A percentile compares a stretch with the other conserved stretches of the same genome.
Conservation (phyloP, 208 protist species). For the Leishmania braziliensis region DNA sequence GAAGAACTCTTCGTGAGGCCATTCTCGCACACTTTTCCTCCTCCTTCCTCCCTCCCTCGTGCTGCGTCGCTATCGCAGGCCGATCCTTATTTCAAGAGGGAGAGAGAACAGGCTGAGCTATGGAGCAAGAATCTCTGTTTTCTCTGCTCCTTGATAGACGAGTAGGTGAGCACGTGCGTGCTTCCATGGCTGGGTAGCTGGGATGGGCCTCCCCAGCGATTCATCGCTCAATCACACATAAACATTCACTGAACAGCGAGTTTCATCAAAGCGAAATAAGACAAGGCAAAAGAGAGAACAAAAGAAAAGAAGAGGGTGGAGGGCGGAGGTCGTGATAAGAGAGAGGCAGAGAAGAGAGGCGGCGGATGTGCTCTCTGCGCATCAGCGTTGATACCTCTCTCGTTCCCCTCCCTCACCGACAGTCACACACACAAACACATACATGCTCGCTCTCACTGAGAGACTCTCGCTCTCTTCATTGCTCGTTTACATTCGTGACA, state of each 20-base stretch:
- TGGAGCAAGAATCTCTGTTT: not conserved
- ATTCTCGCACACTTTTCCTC: not conserved
- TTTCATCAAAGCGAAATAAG: not conserved
- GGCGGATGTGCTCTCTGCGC: not conserved
- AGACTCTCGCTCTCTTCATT: not conserved
- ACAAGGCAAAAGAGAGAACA: not conserved
- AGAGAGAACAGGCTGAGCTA: not conserved
- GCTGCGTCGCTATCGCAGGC: not conserved
- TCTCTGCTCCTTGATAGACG: not conserved
- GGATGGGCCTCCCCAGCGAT: not conserved
- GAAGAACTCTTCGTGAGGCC: not conserved
- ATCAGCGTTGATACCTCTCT: not conserved
- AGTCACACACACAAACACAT: not conserved
- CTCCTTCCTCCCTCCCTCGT: not conserved
- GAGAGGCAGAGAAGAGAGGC: not conserved
- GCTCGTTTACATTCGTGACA: conserved; percentile 1
- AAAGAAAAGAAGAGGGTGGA: not conserved
- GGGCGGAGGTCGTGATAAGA: not conserved
- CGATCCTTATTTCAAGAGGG: not conserved
- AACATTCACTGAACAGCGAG: not conserved
- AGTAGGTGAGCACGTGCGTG: not conserved
- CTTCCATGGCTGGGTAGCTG: not conserved
- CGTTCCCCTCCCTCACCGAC: not conserved
- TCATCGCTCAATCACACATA: not conserved
- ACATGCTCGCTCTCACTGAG: not conserved